Evolutionary conservation across 2,329 filamentous ascomycete genomes (phyloP).

Genomic region (Furcasterigmium sp.): DNA sequence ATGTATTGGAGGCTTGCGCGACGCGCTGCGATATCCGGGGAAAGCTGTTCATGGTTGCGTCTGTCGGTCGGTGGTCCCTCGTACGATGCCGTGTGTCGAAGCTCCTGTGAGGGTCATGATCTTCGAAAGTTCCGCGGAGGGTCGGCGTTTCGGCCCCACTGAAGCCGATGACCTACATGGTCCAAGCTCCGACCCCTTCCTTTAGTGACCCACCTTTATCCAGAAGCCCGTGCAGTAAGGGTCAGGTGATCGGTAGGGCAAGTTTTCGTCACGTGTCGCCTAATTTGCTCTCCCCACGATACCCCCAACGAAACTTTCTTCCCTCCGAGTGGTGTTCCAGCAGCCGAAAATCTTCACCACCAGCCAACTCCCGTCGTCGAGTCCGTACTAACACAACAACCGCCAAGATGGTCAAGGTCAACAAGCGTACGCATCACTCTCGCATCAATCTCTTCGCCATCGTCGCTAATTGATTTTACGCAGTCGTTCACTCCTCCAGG

Average conservation of each 20-base stretch:
- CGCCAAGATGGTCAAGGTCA: slow-evolving; percentile 67
- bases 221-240: too few relatives aligned
- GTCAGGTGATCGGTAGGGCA: background rate
- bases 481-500: slow-evolving; percentile 74
- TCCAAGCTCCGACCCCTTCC: too few relatives aligned
- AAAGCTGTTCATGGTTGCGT: slow-evolving; percentile 32
- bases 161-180: too few relatives aligned
- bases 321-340: too few relatives aligned
- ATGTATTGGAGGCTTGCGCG: slow-evolving; percentile 18
- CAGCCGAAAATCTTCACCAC: slow-evolving; percentile 1
- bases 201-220: too few relatives aligned
- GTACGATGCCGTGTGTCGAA: background rate
- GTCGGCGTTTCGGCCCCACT: slow-evolving; percentile 1
- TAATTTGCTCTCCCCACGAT: slow-evolving; percentile 2
- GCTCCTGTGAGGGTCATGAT: slow-evolving; percentile 1
- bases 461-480: too few relatives aligned
- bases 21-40: slow-evolving; percentile 28
- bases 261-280: too few relatives aligned
- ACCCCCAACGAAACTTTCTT: slow-evolving; percentile 3
- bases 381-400: slow-evolving; percentile 13
- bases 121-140: background rate
- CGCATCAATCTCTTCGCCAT: too few relatives aligned
- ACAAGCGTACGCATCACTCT: slow-evolving; percentile 41
- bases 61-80: background rate
- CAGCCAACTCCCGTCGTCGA: slow-evolving; percentile 3